Conservation (phyloP, 805 yeast species). For the Saccharomycopsis vini region DNA sequence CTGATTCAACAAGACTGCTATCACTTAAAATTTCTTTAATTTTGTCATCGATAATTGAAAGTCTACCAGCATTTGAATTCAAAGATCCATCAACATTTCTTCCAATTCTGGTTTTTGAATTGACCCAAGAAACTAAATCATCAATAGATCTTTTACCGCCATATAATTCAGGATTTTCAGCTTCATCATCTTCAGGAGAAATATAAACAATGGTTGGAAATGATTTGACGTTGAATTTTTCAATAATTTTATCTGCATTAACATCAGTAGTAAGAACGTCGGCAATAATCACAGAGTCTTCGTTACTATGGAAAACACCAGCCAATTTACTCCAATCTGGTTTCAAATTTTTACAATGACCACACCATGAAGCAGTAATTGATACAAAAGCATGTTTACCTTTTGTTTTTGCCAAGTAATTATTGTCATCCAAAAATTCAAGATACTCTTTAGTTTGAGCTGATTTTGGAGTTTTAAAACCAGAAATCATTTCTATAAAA, state of each 20-base stretch:
- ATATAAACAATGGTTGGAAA: constrained; percentile 47
- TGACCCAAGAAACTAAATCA: constrained; percentile 48
- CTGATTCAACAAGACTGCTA: constrained; percentile 25
- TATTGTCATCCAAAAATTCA: constrained; percentile 28
- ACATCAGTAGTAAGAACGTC: constrained; percentile 36
- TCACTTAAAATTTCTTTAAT: constrained; percentile 24
- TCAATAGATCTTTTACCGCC: constrained; percentile 37
- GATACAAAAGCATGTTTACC: constrained; percentile 30
- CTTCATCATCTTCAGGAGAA: constrained; percentile 29
- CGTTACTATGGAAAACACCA: constrained; percentile 31
- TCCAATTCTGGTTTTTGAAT: constrained; percentile 27
- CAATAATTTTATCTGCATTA: constrained; percentile 34
- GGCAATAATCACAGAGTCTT: constrained; percentile 31
- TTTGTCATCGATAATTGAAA: constrained; percentile 24
- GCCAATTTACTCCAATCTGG: constrained; percentile 43
- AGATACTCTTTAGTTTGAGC: constrained; percentile 23
- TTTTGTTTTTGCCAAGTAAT: constrained; percentile 32
- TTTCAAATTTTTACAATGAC: constrained; percentile 39
- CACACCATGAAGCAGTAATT: constrained; percentile 50
- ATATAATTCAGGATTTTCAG: constrained; percentile 21
- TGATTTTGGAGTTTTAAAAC: constrained; percentile 24
- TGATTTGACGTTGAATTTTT: constrained; percentile 32
- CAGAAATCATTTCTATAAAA: constrained; percentile 34
- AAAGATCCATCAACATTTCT: constrained; percentile 32
- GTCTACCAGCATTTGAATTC: constrained; percentile 27